Conservation (phyloP, 768 basidiomycete species). For the Hericium rajendrae region DNA sequence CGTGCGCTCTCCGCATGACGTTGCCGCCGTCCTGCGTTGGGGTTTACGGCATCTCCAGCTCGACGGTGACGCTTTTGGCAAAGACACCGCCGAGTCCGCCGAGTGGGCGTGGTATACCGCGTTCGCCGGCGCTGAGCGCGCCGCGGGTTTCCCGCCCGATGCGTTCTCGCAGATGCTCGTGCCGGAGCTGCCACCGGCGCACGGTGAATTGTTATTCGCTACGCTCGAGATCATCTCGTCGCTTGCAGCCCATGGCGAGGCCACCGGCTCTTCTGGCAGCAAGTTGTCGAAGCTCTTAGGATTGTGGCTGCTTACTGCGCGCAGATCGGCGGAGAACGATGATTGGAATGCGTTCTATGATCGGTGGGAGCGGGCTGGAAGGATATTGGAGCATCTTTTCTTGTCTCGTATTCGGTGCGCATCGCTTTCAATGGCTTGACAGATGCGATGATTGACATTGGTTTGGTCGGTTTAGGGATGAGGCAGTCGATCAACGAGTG, state of each 20-base stretch:
- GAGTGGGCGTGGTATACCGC: slow-evolving; percentile 54
- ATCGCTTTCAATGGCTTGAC: neutral
- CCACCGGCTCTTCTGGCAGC: slow-evolving; percentile 67
- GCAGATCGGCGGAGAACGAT: slow-evolving; percentile 38
- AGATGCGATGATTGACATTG: neutral
- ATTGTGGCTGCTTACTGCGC: slow-evolving; percentile 55
- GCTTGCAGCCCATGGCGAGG: slow-evolving; percentile 62
- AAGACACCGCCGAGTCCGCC: slow-evolving; percentile 20
- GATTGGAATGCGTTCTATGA: slow-evolving; percentile 60
- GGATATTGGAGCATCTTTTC: slow-evolving; percentile 70
- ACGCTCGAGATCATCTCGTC: slow-evolving; percentile 58
- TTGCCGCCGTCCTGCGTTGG: slow-evolving; percentile 77
- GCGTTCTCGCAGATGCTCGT: slow-evolving; percentile 55
- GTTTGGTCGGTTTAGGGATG: slow-evolving; percentile 43
- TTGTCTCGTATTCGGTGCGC: slow-evolving; percentile 59
- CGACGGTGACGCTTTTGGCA: slow-evolving; percentile 51
- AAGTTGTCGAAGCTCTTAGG: slow-evolving; percentile 68
- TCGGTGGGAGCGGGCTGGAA: slow-evolving; percentile 66
- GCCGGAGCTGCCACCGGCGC: slow-evolving; percentile 48
- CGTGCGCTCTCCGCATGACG: slow-evolving; percentile 62
- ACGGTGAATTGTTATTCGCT: slow-evolving; percentile 47
- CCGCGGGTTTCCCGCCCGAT: slow-evolving; percentile 47
- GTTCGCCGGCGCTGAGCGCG: slow-evolving; percentile 53
- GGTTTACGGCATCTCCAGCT: slow-evolving; percentile 65
- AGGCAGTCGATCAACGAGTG: slow-evolving; percentile 43